Percentiles rank a stretch among this genome's conserved stretches.
phyloP scores from a whole-genome alignment of 176 grass and related monocot species.

The Aegilops longissima region DNA sequence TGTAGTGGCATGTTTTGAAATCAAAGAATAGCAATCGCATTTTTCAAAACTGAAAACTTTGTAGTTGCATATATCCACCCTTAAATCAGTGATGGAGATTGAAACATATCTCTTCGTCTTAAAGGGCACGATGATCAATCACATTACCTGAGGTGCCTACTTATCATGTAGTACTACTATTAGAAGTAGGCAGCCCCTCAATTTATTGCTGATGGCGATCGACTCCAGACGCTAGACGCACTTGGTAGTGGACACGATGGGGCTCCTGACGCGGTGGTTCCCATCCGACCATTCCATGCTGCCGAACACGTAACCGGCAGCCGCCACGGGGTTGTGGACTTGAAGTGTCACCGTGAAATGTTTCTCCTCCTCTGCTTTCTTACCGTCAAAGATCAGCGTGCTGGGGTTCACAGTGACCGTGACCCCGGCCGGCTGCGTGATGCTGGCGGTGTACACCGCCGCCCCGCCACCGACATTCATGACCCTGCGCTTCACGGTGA shows the following conservation, averaged over 20 bases:
- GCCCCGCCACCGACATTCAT: slow-evolving; percentile 50
- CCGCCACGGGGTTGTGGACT: background rate
- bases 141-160: too few relatives aligned
- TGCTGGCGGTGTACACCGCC: slow-evolving; percentile 16
- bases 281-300: slow-evolving; percentile 51
- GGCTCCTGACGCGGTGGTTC: slow-evolving; percentile 44
- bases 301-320: slow-evolving; percentile 34
- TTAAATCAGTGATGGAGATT: too few relatives aligned
- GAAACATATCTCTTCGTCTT: too few relatives aligned
- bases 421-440: slow-evolving; percentile 28
- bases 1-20: too few relatives aligned
- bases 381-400: slow-evolving; percentile 1
- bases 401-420: slow-evolving; percentile 33
- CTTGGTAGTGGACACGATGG: slow-evolving; percentile 28
- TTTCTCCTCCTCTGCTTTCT: slow-evolving; percentile 38
- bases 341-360: slow-evolving; percentile 50
- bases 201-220: too few relatives aligned
- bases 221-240: slow-evolving; percentile 5
- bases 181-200: too few relatives aligned
- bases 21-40: too few relatives aligned
- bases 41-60: too few relatives aligned
- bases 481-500: slow-evolving; percentile 41
- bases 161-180: too few relatives aligned
- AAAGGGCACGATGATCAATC: too few relatives aligned
- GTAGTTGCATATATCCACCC: too few relatives aligned